These are phyloP conservation scores for Hypoxylon sp. DNA, from an alignment of 2,329 filamentous ascomycete genomes.

Conservation along the genomic window DNA sequence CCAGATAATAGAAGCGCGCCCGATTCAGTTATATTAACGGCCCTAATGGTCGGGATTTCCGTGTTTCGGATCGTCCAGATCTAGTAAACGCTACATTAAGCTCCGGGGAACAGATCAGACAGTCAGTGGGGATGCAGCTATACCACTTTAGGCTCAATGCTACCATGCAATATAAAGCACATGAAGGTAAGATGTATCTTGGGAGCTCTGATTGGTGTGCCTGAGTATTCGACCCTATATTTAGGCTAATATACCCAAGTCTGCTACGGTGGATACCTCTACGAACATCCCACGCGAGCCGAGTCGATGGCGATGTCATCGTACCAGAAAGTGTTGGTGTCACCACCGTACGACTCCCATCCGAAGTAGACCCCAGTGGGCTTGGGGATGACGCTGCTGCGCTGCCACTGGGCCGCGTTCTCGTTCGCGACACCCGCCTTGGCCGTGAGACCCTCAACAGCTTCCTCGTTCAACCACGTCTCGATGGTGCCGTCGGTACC, in stretches of 20 bases:
- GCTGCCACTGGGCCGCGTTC: slow-evolving; percentile 63
- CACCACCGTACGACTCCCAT: slow-evolving; percentile 70
- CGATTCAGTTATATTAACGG: no score
- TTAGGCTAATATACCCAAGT: slow-evolving; percentile 26
- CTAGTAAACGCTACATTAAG: slow-evolving; percentile 12
- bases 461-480: slow-evolving; percentile 65
- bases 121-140: slow-evolving; percentile 4
- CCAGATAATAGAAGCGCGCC: no score
- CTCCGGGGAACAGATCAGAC: slow-evolving; percentile 13
- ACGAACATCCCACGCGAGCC: slow-evolving; percentile 57
- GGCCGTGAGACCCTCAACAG: slow-evolving; percentile 60
- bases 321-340: slow-evolving; percentile 69
- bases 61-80: slow-evolving; percentile 12
- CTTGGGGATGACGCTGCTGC: slow-evolving; percentile 59
- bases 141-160: slow-evolving; percentile 14
- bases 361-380: slow-evolving; percentile 67
- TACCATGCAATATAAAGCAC: slow-evolving; percentile 5
- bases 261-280: slow-evolving; percentile 8
- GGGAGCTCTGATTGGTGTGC: slow-evolving; percentile 10
- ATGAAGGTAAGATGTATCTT: not conserved
- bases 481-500: slow-evolving; percentile 66
- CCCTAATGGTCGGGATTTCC: no score
- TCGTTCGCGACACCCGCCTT: slow-evolving; percentile 57
- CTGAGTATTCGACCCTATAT: slow-evolving; percentile 15
- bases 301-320: slow-evolving; percentile 64